Conservation (phyloP, 352 stramenopile genomes). For the Halophytophthora batemanensis region DNA sequence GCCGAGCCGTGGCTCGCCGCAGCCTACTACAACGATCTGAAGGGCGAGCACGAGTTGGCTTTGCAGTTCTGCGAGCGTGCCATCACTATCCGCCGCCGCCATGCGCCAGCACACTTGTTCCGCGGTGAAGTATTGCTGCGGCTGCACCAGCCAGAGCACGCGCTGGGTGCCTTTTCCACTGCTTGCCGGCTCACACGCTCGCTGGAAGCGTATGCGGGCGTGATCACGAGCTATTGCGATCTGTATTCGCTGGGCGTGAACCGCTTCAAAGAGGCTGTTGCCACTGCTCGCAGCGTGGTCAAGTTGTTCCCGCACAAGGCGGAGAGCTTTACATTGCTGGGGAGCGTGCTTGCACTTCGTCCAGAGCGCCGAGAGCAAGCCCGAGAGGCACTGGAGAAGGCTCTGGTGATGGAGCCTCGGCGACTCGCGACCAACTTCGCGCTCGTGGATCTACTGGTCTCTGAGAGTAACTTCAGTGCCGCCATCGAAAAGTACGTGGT, state of each 20-base stretch:
- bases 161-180: slow-evolving; percentile 60
- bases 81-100: slow-evolving; percentile 33
- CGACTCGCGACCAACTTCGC: slow-evolving; percentile 66
- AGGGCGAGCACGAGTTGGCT: slow-evolving; percentile 63
- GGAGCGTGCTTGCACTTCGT: slow-evolving; percentile 67
- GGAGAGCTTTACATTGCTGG: slow-evolving; percentile 69
- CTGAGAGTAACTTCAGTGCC: slow-evolving; percentile 41
- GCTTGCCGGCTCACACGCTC: slow-evolving; percentile 56
- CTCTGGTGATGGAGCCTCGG: slow-evolving; percentile 55
- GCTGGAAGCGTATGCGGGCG: slow-evolving; percentile 66
- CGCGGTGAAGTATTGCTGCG: slow-evolving; percentile 59
- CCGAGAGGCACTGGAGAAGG: slow-evolving; percentile 53
- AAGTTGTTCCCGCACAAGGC: slow-evolving; percentile 70
- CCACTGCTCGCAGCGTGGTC: slow-evolving; percentile 59
- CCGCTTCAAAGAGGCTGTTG: slow-evolving; percentile 74
- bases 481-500: slow-evolving; percentile 61
- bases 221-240: slow-evolving; percentile 74
- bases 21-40: slow-evolving; percentile 72
- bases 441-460: slow-evolving; percentile 61
- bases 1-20: slow-evolving; percentile 71
- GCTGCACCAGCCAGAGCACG: slow-evolving; percentile 58
- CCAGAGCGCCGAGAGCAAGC: slow-evolving; percentile 60
- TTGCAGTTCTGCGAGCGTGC: slow-evolving; percentile 73
- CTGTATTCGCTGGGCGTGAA: slow-evolving; percentile 57
- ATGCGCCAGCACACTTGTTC: slow-evolving; percentile 57